Conservation (phyloP, 768 basidiomycete genomes). For the Gymnopilus dilepis region DNA sequence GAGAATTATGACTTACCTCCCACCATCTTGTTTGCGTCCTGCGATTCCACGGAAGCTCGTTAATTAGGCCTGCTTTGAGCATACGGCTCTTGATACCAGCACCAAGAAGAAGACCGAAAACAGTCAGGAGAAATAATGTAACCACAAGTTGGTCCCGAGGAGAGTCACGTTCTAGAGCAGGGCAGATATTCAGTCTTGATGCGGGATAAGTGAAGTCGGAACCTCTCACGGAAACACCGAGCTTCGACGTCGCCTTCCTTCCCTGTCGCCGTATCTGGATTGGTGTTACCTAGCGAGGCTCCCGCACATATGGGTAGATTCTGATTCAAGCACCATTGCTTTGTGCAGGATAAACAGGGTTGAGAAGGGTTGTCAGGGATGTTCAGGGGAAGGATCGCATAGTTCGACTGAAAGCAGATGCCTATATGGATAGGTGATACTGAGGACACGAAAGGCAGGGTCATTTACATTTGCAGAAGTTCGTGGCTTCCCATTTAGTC, state of each 20-base stretch:
- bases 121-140: slow-evolving; percentile 85
- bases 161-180: slow-evolving; percentile 82
- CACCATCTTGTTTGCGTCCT: slow-evolving; percentile 72
- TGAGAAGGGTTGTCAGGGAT: slow-evolving; percentile 85
- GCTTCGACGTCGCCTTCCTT: slow-evolving; percentile 97
- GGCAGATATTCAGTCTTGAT: slow-evolving; percentile 12
- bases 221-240: slow-evolving; percentile 89
- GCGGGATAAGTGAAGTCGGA: slow-evolving; percentile 9
- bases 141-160: slow-evolving; percentile 95
- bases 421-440: slow-evolving; percentile 49
- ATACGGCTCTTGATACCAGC: slow-evolving; percentile 87
- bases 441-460: background rate
- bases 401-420: slow-evolving; percentile 90
- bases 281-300: slow-evolving; percentile 82
- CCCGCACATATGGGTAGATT: slow-evolving; percentile 84
- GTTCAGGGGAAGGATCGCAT: slow-evolving; percentile 81
- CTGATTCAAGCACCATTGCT: slow-evolving; percentile 95
- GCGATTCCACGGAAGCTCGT: slow-evolving; percentile 61
- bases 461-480: slow-evolving; percentile 83
- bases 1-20: slow-evolving; percentile 63
- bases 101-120: slow-evolving; percentile 83
- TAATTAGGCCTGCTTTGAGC: slow-evolving; percentile 74
- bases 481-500: slow-evolving; percentile 88
- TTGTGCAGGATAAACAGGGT: slow-evolving; percentile 92
- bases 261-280: slow-evolving; percentile 92